Evolutionary conservation across 2,329 filamentous ascomycete genomes (phyloP), one percentile per base, ranked within the genome.

Genomic region (Penicillium capsulatum): DNA sequence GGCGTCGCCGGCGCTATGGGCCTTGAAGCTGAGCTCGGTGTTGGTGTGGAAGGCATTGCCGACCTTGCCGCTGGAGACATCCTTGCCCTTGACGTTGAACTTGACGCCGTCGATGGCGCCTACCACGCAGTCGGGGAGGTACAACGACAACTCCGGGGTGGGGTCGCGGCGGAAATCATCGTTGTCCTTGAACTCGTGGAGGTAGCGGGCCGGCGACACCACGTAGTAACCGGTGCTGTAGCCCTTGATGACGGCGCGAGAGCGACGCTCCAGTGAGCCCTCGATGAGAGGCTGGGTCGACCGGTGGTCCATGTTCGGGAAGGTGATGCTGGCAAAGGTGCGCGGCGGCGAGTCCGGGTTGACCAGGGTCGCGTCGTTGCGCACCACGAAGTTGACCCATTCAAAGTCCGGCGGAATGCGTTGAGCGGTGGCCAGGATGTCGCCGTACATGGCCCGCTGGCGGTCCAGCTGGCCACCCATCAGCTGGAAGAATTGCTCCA

Each of bases 161-260:
- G 67, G 67, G n/a, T 69, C 65, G 30, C 55, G 74, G 41, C 69
- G 70, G 58, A 79, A 75, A 55, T 82, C 76, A 58, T 97, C 91
- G 60, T 86, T 84, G 58, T 94, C 89, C 69, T 94, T 94, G 75
- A 94, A 98, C 66, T 96, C 90, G 70, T 98, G 92, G 42, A 98
- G 70, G 69, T 84, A 98, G 58, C 86, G 88, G 41, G 86, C 79
- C 0, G 88, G 85, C 0, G 89, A 94, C 33, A 97, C 80, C 40
- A 92, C 91, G 61, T 95, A 98, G 74, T 94, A 95, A 40, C 79
- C 80, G 0, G 85, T 79, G 48, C 80, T 82, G 66, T 86, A 92
- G 42, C 84, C 84, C 67, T 84, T 76, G 56, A 78, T 80, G 67
- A 94, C 83, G 65, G 94, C 85, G 54, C 89, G 85, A 46, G 84